Evolutionary conservation across 495 filamentous ascomycete genomes (phyloP).

Genomic region (Cenococcum geophilum): DNA sequence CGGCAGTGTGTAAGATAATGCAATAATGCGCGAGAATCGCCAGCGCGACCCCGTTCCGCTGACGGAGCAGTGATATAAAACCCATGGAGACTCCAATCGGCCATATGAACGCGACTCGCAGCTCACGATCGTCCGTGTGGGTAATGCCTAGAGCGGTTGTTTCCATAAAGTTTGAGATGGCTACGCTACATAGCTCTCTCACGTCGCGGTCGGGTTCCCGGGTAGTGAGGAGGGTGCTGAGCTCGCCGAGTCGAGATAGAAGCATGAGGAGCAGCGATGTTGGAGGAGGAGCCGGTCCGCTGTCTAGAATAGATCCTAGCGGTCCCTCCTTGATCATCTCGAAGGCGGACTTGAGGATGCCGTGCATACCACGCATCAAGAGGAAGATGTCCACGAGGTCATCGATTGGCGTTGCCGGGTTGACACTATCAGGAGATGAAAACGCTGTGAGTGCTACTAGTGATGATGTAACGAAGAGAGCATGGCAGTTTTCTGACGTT

Average conservation of each 20-base stretch:
- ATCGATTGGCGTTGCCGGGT: constrained; percentile 6
- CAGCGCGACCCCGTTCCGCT: constrained; percentile 18
- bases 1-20: constrained; percentile 9
- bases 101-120: constrained; percentile 20
- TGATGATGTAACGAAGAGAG: constrained; percentile 16
- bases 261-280: constrained; percentile 12
- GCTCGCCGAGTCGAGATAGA: neutral
- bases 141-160: neutral
- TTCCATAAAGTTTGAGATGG: neutral
- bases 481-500: constrained; percentile 9
- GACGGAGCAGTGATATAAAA: constrained; percentile 12
- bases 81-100: constrained; percentile 9
- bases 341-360: constrained; percentile 4
- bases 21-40: constrained; percentile 17
- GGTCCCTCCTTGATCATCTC: constrained; percentile 3
- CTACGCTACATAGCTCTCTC: neutral
- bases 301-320: constrained; percentile 3
- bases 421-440: neutral
- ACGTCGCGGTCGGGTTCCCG: neutral
- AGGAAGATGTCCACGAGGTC: constrained; percentile 24
- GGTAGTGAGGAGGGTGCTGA: constrained; percentile 3
- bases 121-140: constrained; percentile 8
- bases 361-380: constrained; percentile 19
- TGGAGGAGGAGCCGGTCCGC: constrained; percentile 1
- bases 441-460: constrained; percentile 19